phyloP scores from a whole-genome alignment of 139 green algal species.

The Desmodesmus armatus region DNA sequence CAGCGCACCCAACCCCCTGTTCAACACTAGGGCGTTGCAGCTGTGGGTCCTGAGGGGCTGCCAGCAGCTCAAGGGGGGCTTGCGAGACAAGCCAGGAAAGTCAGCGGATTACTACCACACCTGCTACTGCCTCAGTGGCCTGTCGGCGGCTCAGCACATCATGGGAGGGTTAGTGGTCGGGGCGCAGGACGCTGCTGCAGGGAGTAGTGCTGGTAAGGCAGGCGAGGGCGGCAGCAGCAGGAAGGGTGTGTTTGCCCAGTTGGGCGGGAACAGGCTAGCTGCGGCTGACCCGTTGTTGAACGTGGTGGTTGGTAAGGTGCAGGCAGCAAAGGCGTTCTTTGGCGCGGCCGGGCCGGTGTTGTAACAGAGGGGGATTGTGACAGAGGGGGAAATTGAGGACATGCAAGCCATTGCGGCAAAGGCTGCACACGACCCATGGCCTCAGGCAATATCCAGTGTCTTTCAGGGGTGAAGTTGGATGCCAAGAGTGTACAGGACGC shows the following conservation, averaged over 20 bases:
- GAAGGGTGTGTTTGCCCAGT: too few relatives aligned
- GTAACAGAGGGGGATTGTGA: too few relatives aligned
- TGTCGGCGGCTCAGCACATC: slow-evolving; percentile 86
- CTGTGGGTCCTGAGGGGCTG: slow-evolving; percentile 84
- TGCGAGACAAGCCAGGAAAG: slow-evolving; percentile 97
- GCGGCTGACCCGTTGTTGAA: slow-evolving; percentile 78
- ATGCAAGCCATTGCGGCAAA: too few relatives aligned
- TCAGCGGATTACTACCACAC: slow-evolving; percentile 97
- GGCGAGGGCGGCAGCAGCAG: background rate
- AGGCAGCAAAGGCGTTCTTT: slow-evolving; percentile 52
- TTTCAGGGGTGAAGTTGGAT: too few relatives aligned
- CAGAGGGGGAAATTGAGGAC: too few relatives aligned
- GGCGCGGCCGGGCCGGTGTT: too few relatives aligned
- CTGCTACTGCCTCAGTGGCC: slow-evolving; percentile 97
- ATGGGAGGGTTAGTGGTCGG: slow-evolving; percentile 5
- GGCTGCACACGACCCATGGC: too few relatives aligned
- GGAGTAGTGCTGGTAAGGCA: background rate
- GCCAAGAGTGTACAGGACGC: too few relatives aligned
- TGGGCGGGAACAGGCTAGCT: slow-evolving; percentile 73
- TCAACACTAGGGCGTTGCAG: slow-evolving; percentile 81
- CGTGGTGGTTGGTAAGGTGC: slow-evolving; percentile 69
- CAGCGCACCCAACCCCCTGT: slow-evolving; percentile 52
- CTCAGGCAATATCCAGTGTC: too few relatives aligned
- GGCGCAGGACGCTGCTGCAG: background rate
- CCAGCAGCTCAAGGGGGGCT: slow-evolving; percentile 74